Base-by-base conservation (phyloP, 2,329 filamentous ascomycete genomes). In the Plenodomus lindquistii region DNA sequence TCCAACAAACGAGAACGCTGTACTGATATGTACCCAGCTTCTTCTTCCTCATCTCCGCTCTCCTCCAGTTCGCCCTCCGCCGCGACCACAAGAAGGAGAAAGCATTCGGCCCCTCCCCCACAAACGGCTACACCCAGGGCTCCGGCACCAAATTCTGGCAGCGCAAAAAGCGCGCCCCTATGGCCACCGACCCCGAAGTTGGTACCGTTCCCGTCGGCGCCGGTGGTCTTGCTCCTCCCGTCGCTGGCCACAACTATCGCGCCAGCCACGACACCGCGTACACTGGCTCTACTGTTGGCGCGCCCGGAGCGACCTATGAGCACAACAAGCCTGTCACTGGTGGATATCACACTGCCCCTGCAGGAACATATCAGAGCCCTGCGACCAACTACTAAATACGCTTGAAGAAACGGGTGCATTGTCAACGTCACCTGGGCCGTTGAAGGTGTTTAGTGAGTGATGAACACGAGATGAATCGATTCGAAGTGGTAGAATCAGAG, bases 11-110 rank as follows among this genome's bases (percentile, higher is more conserved):
- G 15, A 31, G 11, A 8, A 11, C 27, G 4, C 50, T 7, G 16
- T 29, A 40, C 36, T 52, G 24, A 54, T 38, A 20, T 21, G n/a
- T 10, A 5, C 13, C 17, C 35, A 37, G 35, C 40, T 71, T 89
- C 75, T 85, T 93, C 73, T 94, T 93, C 79, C 67, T 90, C 62
- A 66, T 89, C 65, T 89, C 88, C 41, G 84, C 88, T 43, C 68
- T 85, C 48, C 78, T 88, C 54, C 88, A 93, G 65, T 56, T 90
- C 42, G 77, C 81, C 41, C 81, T 93, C 38, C 82, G 82, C 60
- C 84, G 85, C 51, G 80, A 89, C 71, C 87, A 88, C 77, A 84
- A 85, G 75, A 86, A 85, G 63, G 86, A 89, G 75, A 89, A 88
- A 77, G 83, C 83, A 44, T 88, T 82, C 67, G 86, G 87, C 13